Base-by-base conservation (phyloP, 345 rosid genomes). In the Euphorbia pulcherrima region DNA sequence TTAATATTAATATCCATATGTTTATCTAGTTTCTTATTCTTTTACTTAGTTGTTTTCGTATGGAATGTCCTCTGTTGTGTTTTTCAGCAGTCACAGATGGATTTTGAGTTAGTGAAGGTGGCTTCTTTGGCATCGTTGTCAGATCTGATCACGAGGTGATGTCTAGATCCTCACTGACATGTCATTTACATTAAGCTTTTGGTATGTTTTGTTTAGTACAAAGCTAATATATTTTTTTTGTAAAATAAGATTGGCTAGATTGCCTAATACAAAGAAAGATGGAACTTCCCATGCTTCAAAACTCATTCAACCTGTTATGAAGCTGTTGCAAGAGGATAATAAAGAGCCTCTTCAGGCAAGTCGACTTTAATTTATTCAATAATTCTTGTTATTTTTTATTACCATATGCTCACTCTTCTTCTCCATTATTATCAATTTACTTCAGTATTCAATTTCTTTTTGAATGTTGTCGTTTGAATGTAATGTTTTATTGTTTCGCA, bases 31-130 rank as follows among this genome's bases (percentile, higher is more conserved):
- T 63, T 18, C 37, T 44, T 44, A 1, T 10, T 21, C 57, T 53
- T 53, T 6, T 53, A 21, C 26, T 21, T 3, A 63, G 20, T n/a
- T n/a, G 10, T 44, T 52, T 53, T 66, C 33, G 54, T 47, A 26
- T 23, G 0, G 33, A 55, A 66, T 35, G 6, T 40, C 27, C 33
- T 37, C 7, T 27, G 30, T 55, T 68, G 41, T 75, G 69, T 72
- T 77, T n/a, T 80, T 30, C 29, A 73, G 53, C 79, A 91, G 97
- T 76, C 83, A 64, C 83, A 87, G 13, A 77, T 64, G 62, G 82
- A 85, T 73, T 84, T 92, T 83, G 87, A 82, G 67, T 76, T 89
- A 77, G 86, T 89, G 33, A 89, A 82, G 81, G 92, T 87, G 80
- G 93, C 97, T 81, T 81, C 83, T 52, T 85, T 88, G 78, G 76